Evolutionary conservation across 805 yeast genomes (phyloP), one percentile per base, ranked within the genome.

Genomic region (Suhomyces vadensis): DNA sequence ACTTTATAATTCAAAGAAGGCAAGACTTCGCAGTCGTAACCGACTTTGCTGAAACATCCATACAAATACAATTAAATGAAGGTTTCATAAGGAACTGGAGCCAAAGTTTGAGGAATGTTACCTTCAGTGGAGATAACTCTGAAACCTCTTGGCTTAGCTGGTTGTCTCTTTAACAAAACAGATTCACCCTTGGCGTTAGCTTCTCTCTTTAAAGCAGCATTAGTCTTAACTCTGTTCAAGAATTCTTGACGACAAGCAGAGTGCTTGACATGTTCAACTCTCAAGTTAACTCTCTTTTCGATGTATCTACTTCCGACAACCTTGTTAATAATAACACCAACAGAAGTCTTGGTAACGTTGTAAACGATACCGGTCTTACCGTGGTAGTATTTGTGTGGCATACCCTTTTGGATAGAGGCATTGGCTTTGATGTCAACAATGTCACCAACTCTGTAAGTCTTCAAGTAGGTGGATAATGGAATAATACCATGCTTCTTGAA

Each of bases 341-440:
- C 98, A 57, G 99, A 81, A 55, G 96, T 78, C 84, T 88, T 94
- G 86, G 99, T 92, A 63, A 94, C 95, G 85, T 94, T 94, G 96
- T 83, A 94, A 60, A 94, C 83, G 65, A 94, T 88, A 85, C 99
- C 99, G 61, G 99, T 94, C 85, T 91, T 94, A 79, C 99, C 99
- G 84, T 94, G 97, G 97, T 94, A 94, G 87, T 82, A 91, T 83
- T 94, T 94, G 90, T 89, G 96, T 75, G 99, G 99, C 97, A 94
- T 89, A 88, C 98, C 97, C 86, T 92, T 91, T 76, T 94, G 98
- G 83, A 91, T 82, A 62, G 99, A 82, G 83, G 97, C 97, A 75
- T 94, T 94, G 76, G 95, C 99, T 81, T 88, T 92, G 83, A 94
- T 91, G 78, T 94, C 99, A 70, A 94, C 99, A 67, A 94, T 92